These are phyloP conservation scores for Colletotrichum aenigma DNA, from an alignment of 2,329 filamentous ascomycete genomes.

Conservation along the genomic window DNA sequence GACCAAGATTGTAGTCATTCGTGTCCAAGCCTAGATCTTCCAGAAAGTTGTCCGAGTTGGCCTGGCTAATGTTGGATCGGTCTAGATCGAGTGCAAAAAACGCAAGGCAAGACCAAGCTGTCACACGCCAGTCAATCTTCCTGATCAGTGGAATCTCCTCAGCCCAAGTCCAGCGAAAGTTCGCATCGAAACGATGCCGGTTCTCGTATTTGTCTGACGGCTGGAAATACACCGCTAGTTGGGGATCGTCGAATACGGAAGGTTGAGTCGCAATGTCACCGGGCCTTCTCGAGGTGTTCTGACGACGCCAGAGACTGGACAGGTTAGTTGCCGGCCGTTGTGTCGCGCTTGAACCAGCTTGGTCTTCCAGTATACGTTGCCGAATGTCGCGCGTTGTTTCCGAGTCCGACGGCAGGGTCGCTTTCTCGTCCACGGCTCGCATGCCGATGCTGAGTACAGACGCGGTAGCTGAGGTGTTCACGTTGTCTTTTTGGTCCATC, in stretches of 20 bases:
- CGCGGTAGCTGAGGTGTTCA: neutral
- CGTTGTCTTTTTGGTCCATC: neutral
- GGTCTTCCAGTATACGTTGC: neutral
- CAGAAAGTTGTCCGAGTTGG: constrained; percentile 33
- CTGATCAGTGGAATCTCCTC: neutral
- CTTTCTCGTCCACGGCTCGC: neutral
- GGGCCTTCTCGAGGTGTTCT: constrained; percentile 11
- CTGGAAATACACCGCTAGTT: constrained; percentile 38
- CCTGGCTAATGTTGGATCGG: constrained; percentile 9
- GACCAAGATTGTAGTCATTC: constrained; percentile 56
- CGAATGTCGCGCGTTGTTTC: neutral
- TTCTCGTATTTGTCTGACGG: constrained; percentile 23
- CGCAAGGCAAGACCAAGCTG: neutral
- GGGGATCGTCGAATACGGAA: constrained; percentile 49
- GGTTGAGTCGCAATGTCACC: constrained; percentile 40
- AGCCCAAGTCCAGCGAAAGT: neutral
- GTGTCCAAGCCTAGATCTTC: constrained; percentile 40
- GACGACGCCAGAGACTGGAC: constrained; percentile 18
- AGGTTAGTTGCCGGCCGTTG: constrained; percentile 22
- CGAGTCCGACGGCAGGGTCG: neutral
- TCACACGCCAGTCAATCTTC: neutral
- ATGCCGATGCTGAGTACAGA: neutral
- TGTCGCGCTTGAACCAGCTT: constrained; percentile 17
- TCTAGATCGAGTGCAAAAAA: neutral
- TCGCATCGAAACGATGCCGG: constrained; percentile 16